These are phyloP conservation scores for Apophysomyces ossiformis DNA, from an alignment of 371 early-diverging fungal species.

Conservation along the genomic window DNA sequence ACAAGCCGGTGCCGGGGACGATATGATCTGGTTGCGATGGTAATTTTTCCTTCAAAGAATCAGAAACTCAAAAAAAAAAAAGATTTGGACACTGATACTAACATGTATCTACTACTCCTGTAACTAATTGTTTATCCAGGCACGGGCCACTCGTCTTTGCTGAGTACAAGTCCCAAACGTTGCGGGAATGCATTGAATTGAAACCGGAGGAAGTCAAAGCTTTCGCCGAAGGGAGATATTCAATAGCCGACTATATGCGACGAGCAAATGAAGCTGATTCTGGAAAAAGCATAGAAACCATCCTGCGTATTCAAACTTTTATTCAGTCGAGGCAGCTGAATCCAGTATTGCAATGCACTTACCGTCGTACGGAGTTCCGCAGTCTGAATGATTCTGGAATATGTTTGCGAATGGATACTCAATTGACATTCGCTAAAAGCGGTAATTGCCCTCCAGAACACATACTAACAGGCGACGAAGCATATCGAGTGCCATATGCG, in stretches of 20 bases:
- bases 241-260: constrained; percentile 18
- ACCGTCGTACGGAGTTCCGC: constrained; percentile 97
- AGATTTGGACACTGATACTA: too few relatives aligned
- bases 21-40: constrained; percentile 88
- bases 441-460: constrained; percentile 85
- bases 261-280: constrained; percentile 63
- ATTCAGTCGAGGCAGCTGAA: constrained; percentile 69
- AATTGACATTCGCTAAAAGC: constrained; percentile 90
- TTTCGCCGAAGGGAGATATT: constrained; percentile 54
- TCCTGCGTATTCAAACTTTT: constrained; percentile 67
- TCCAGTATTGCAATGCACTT: constrained; percentile 86
- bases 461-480: constrained; percentile 61
- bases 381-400: constrained; percentile 90
- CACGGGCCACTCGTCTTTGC: constrained; percentile 78
- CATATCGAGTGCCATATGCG: constrained; percentile 36
- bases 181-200: constrained; percentile 92
- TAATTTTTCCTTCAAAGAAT: constrained; percentile 73
- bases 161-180: constrained; percentile 97
- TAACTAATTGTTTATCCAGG: not conserved
- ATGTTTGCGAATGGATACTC: constrained; percentile 93
- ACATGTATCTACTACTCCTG: too few relatives aligned
- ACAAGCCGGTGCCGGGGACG: constrained; percentile 87
- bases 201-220: constrained; percentile 88
- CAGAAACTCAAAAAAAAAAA: too few relatives aligned
- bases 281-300: constrained; percentile 78